Conservation (phyloP, 2,329 filamentous ascomycete genomes). For the Thermomyces lanuginosus region DNA sequence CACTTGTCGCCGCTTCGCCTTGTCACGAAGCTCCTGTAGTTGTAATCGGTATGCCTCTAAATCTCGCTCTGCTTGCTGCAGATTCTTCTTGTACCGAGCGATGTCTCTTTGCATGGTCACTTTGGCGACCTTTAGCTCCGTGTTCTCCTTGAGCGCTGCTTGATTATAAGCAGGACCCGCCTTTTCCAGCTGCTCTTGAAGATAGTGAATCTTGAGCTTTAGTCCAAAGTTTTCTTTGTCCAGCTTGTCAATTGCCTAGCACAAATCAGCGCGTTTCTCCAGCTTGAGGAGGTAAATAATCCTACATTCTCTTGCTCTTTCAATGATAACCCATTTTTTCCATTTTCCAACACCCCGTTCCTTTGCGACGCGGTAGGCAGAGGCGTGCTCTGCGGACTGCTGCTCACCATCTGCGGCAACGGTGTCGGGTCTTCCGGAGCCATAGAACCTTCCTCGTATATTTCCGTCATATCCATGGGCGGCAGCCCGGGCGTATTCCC, state of each 20-base stretch:
- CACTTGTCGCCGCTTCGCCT: slow-evolving; percentile 57
- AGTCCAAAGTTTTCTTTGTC: slow-evolving; percentile 97
- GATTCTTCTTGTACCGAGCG: slow-evolving; percentile 66
- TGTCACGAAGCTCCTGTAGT: slow-evolving; percentile 66
- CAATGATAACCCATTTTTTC: slow-evolving; percentile 68
- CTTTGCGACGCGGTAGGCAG: slow-evolving; percentile 50
- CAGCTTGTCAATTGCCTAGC: slow-evolving; percentile 67
- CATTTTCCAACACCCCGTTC: slow-evolving; percentile 52
- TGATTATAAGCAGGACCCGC: slow-evolving; percentile 81
- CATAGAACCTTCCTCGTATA: slow-evolving; percentile 40
- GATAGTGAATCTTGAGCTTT: slow-evolving; percentile 91
- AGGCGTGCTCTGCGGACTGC: slow-evolving; percentile 71
- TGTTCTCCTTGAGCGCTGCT: slow-evolving; percentile 80
- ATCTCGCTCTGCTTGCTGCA: slow-evolving; percentile 69
- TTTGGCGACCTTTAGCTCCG: slow-evolving; percentile 84
- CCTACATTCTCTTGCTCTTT: slow-evolving; percentile 81
- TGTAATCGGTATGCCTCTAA: slow-evolving; percentile 70
- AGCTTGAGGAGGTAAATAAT: no score
- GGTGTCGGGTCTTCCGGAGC: slow-evolving; percentile 52
- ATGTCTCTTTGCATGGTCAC: slow-evolving; percentile 81
- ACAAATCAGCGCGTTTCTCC: no score
- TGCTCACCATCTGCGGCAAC: slow-evolving; percentile 57
- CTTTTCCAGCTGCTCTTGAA: slow-evolving; percentile 79
- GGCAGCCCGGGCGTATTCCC: slow-evolving; percentile 62
- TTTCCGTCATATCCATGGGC: slow-evolving; percentile 50